Evolutionary conservation across 768 basidiomycete genomes (phyloP).

Genomic region (Mycena maculata): DNA sequence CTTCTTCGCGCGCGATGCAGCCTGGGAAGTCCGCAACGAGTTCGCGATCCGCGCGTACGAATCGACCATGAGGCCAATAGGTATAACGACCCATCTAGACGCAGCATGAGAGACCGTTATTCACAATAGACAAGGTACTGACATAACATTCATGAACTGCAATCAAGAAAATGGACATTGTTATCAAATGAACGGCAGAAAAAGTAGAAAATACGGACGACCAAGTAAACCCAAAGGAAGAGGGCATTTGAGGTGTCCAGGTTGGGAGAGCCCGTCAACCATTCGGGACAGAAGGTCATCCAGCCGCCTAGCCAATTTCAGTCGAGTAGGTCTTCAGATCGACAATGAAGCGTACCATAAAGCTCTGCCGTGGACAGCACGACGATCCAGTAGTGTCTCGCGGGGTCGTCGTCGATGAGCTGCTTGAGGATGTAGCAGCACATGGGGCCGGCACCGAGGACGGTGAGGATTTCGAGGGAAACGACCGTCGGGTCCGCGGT

Average conservation of each 20-base stretch:
- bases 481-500: conserved; percentile 82
- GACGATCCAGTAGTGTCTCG: conserved; percentile 83
- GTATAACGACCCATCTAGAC: conserved; percentile 82
- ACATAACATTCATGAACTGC: conserved; percentile 88
- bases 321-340: background rate
- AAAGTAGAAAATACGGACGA: conserved; percentile 61
- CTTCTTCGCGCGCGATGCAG: conserved; percentile 49
- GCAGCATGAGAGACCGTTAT: conserved; percentile 7
- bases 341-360: conserved; percentile 74
- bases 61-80: conserved; percentile 80
- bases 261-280: conserved; percentile 80
- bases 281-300: conserved; percentile 93
- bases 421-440: conserved; percentile 79
- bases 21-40: conserved; percentile 61
- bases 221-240: conserved; percentile 84
- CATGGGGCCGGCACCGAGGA: conserved; percentile 80
- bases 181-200: conserved; percentile 3
- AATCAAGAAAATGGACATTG: background rate
- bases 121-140: conserved; percentile 38
- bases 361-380: conserved; percentile 81
- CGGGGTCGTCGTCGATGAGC: conserved; percentile 71
- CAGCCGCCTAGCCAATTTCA: conserved; percentile 54
- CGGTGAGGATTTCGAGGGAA: conserved; percentile 86
- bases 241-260: conserved; percentile 77
- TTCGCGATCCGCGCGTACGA: conserved; percentile 79